These are phyloP conservation scores for Phytophthora tentaculata DNA, from an alignment of 352 stramenopile genomes.

Conservation along the genomic window DNA sequence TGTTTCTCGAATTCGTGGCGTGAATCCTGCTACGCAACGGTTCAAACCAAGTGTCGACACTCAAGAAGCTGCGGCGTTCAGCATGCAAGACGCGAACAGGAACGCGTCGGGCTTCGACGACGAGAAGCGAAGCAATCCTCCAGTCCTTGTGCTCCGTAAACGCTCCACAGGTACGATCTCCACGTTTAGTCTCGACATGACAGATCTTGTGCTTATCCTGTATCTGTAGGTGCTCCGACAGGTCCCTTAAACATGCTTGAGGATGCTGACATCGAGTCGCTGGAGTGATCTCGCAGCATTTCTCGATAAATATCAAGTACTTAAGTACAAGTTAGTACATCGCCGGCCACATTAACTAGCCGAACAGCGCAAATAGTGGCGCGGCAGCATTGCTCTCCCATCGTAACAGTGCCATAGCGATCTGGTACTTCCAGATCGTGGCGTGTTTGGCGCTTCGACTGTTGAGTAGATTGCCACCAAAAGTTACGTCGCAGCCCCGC, in stretches of 20 bases:
- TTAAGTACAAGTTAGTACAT: constrained; percentile 7
- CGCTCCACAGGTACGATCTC: constrained; percentile 12
- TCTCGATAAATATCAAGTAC: constrained; percentile 34
- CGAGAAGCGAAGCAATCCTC: constrained; percentile 7
- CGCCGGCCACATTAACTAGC: constrained; percentile 30
- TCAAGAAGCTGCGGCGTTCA: constrained; percentile 15
- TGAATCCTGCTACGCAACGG: constrained; percentile 16
- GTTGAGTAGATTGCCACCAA: constrained; percentile 75
- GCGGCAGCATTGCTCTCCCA: constrained; percentile 85
- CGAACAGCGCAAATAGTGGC: constrained; percentile 71
- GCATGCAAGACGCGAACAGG: constrained; percentile 19
- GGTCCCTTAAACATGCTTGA: background rate
- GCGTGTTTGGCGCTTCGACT: constrained; percentile 65
- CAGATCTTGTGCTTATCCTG: background rate
- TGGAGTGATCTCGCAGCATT: constrained; percentile 14
- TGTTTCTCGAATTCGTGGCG: constrained; percentile 18
- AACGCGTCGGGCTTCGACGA: constrained; percentile 10
- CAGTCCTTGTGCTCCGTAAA: constrained; percentile 29
- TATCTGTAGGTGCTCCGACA: constrained; percentile 1
- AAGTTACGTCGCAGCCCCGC: constrained; percentile 63
- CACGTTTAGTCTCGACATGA: background rate
- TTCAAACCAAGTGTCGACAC: constrained; percentile 16
- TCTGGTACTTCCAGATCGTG: constrained; percentile 83
- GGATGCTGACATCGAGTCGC: constrained; percentile 16
- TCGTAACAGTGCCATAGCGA: constrained; percentile 74